These are phyloP conservation scores for Aphanomyces invadans DNA, from an alignment of 352 stramenopile genomes.

Conservation along the genomic window DNA sequence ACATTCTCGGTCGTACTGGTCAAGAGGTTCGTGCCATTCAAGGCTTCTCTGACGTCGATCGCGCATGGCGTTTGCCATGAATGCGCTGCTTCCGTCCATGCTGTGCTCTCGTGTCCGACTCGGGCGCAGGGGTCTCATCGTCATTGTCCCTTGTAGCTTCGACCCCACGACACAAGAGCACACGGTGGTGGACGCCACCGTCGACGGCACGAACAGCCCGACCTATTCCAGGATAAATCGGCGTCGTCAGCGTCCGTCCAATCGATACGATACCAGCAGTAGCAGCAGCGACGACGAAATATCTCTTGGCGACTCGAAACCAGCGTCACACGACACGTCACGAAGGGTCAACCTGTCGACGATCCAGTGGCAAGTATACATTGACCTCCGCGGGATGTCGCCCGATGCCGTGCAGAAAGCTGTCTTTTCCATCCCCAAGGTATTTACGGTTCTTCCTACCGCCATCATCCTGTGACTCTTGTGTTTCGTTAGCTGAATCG, in stretches of 20 bases:
- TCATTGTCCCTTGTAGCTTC: background rate
- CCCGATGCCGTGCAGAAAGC: conserved; percentile 45
- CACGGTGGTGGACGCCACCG: background rate
- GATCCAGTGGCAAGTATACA: conserved; percentile 60
- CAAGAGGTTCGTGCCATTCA: conserved; percentile 27
- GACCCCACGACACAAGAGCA: background rate
- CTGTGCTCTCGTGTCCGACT: too few relatives aligned
- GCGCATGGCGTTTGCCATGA: too few relatives aligned
- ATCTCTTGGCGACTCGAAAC: background rate
- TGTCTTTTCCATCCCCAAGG: conserved; percentile 78
- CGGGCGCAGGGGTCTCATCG: too few relatives aligned
- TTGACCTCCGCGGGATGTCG: conserved; percentile 39
- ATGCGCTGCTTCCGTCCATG: too few relatives aligned
- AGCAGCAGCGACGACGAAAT: background rate
- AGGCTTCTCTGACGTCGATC: background rate
- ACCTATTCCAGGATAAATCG: background rate
- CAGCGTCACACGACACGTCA: background rate
- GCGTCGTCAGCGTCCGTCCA: background rate
- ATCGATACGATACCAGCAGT: background rate
- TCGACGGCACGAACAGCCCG: background rate
- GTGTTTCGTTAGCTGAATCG: conserved; percentile 14
- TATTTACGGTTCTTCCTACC: background rate
- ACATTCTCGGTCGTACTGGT: conserved; percentile 48
- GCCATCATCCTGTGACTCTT: background rate
- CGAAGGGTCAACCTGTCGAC: conserved; percentile 2